Percentiles rank a stretch among this genome's conserved stretches.
These are phyloP conservation scores for Nemania sp. DNA, from an alignment of 2,329 filamentous ascomycete species.

Conservation along the genomic window DNA sequence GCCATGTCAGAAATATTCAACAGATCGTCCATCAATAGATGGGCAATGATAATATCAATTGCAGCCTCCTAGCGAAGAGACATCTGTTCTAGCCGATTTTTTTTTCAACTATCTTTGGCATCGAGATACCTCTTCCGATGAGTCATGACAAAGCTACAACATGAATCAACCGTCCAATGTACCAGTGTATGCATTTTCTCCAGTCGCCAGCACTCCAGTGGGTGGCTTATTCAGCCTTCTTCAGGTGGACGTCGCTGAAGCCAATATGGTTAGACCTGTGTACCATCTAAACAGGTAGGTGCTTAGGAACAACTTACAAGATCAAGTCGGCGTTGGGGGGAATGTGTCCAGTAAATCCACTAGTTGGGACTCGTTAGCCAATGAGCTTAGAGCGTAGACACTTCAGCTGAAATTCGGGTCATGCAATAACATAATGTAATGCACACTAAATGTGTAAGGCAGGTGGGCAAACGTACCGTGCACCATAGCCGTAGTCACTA, in stretches of 20 bases:
- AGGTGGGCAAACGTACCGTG: slow-evolving; percentile 33
- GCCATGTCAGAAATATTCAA: no score
- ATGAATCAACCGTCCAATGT: background rate
- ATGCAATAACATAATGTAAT: background rate
- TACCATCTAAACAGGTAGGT: background rate
- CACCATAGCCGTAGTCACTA: slow-evolving; percentile 41
- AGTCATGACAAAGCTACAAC: background rate
- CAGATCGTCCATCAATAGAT: background rate
- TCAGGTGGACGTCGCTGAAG: slow-evolving; percentile 35
- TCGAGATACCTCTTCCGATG: background rate
- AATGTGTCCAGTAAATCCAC: slow-evolving; percentile 29
- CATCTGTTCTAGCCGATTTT: background rate
- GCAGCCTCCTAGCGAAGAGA: background rate
- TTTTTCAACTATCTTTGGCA: no score
- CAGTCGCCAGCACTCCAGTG: slow-evolving; percentile 2
- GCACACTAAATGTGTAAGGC: background rate
- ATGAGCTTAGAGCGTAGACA: background rate
- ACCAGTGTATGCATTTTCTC: slow-evolving; percentile 6
- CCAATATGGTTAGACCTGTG: slow-evolving; percentile 6
- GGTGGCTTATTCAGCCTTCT: slow-evolving; percentile 32
- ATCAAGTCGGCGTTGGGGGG: slow-evolving; percentile 40
- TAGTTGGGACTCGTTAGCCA: slow-evolving; percentile 15
- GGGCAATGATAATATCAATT: background rate
- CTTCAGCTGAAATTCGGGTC: background rate
- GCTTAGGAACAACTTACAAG: slow-evolving; percentile 34